phyloP scores from a whole-genome alignment of 805 yeast species.

The Zygotorulaspora sp. region DNA sequence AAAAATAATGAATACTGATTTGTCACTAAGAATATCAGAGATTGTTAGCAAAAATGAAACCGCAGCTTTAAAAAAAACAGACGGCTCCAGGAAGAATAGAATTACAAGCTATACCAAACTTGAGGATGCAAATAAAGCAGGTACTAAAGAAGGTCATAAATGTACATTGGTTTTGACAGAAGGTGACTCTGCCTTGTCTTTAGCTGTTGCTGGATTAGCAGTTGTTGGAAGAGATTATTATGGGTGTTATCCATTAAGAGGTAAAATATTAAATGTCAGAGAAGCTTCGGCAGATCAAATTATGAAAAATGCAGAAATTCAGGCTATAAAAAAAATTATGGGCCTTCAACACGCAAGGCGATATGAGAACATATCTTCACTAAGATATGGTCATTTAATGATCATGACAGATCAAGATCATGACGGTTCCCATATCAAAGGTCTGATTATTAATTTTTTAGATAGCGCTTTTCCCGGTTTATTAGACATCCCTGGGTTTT shows the following conservation, averaged over 20 bases:
- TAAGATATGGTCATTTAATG: conserved; percentile 96
- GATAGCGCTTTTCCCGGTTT: conserved; percentile 94
- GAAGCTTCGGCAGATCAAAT: conserved; percentile 97
- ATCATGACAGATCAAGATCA: conserved; percentile 99
- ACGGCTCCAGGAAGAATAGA: conserved; percentile 79
- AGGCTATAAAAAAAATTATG: conserved; percentile 90
- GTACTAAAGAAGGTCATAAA: conserved; percentile 84
- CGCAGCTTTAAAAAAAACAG: conserved; percentile 79
- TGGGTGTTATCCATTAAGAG: conserved; percentile 93
- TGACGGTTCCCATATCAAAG: conserved; percentile 97
- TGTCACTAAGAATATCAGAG: conserved; percentile 62
- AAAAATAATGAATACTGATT: conserved; percentile 68
- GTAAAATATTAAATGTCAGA: conserved; percentile 90
- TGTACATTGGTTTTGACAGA: conserved; percentile 93
- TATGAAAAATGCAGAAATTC: conserved; percentile 87
- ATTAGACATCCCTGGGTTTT: conserved; percentile 82
- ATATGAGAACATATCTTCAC: conserved; percentile 65
- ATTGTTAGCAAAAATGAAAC: conserved; percentile 88
- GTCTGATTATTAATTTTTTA: conserved; percentile 85
- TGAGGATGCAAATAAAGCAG: conserved; percentile 95
- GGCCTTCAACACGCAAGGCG: conserved; percentile 90
- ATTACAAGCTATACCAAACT: conserved; percentile 84
- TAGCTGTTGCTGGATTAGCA: conserved; percentile 89
- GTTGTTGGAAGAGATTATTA: conserved; percentile 94
- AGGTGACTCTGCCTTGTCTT: conserved; percentile 91